Evolutionary conservation across 1,284 basidiomycete genomes (phyloP).

Genomic region (Ganoderma meredithae): DNA sequence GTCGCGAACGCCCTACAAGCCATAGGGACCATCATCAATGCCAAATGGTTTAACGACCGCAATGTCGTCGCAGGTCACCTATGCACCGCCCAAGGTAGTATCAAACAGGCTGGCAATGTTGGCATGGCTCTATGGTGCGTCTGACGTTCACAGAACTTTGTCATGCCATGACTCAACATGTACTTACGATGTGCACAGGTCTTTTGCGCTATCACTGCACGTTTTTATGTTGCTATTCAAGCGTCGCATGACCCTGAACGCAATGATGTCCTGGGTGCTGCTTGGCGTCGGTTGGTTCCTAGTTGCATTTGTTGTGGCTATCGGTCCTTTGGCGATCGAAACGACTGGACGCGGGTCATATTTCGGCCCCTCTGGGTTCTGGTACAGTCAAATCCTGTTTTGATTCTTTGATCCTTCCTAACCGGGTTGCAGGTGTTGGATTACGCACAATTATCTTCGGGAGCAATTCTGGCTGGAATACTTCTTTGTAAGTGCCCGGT

Average conservation of each 20-base stretch:
- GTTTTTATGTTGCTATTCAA: slow-evolving; percentile 53
- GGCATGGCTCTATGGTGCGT: slow-evolving; percentile 49
- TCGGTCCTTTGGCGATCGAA: slow-evolving; percentile 48
- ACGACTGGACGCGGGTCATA: slow-evolving; percentile 46
- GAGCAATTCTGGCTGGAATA: slow-evolving; percentile 55
- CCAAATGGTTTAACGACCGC: slow-evolving; percentile 47
- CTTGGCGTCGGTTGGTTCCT: slow-evolving; percentile 46
- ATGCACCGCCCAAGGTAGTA: slow-evolving; percentile 51
- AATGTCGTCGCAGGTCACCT: slow-evolving; percentile 44
- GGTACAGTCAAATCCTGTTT: slow-evolving; percentile 37
- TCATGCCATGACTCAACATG: neutral
- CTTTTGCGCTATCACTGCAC: slow-evolving; percentile 49
- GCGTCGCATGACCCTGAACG: slow-evolving; percentile 38
- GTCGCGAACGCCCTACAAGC: slow-evolving; percentile 52
- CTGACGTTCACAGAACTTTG: neutral
- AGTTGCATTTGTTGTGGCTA: slow-evolving; percentile 42
- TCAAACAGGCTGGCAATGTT: slow-evolving; percentile 54
- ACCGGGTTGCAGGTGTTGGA: slow-evolving; percentile 51
- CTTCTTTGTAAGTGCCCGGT: slow-evolving; percentile 46
- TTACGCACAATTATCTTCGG: slow-evolving; percentile 49
- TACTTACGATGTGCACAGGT: slow-evolving; percentile 37
- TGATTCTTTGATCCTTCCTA: neutral
- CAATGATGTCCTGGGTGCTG: slow-evolving; percentile 29
- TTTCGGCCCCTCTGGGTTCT: slow-evolving; percentile 52
- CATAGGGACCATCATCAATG: slow-evolving; percentile 48